Conservation (phyloP, 495 filamentous ascomycete genomes). For the Penicillium macrosclerotiorum region DNA sequence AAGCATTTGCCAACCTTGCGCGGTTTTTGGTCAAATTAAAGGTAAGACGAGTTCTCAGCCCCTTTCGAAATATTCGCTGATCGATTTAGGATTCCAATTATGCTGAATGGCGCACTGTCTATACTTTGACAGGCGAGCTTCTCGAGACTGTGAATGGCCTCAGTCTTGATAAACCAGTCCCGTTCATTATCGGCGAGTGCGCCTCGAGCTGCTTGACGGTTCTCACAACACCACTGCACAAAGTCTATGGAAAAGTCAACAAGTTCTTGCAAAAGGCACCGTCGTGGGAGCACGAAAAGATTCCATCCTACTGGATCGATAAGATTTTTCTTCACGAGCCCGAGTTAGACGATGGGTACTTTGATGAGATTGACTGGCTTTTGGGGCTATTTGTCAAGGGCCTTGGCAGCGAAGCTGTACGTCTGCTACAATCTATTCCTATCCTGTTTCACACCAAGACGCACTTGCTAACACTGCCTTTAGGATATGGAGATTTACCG, state of each 20-base stretch:
- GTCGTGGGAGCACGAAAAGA: constrained; percentile 65
- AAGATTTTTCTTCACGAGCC: constrained; percentile 69
- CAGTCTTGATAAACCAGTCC: constrained; percentile 58
- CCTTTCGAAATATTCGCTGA: neutral
- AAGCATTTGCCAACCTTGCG: constrained; percentile 66
- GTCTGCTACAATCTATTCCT: constrained; percentile 12
- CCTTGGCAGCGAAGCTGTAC: constrained; percentile 55
- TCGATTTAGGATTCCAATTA: constrained; percentile 57
- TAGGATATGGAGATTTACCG: constrained; percentile 83
- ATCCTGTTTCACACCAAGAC: neutral
- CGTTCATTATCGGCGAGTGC: constrained; percentile 71
- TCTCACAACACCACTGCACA: constrained; percentile 72
- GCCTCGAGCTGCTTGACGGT: constrained; percentile 66
- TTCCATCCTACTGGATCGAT: constrained; percentile 72
- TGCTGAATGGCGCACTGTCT: constrained; percentile 71
- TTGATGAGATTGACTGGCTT: constrained; percentile 78
- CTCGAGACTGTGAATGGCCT: constrained; percentile 63
- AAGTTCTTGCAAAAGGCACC: constrained; percentile 75
- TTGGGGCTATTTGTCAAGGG: constrained; percentile 72
- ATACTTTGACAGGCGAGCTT: constrained; percentile 73
- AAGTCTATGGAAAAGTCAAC: constrained; percentile 85
- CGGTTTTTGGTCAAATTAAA: constrained; percentile 66
- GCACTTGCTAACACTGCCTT: constrained; percentile 5
- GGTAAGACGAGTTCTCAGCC: constrained; percentile 21
- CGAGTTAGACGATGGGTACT: constrained; percentile 68